These are phyloP conservation scores for Anethum foeniculum DNA, from an alignment of 140 eudicot species.

Conservation along the genomic window DNA sequence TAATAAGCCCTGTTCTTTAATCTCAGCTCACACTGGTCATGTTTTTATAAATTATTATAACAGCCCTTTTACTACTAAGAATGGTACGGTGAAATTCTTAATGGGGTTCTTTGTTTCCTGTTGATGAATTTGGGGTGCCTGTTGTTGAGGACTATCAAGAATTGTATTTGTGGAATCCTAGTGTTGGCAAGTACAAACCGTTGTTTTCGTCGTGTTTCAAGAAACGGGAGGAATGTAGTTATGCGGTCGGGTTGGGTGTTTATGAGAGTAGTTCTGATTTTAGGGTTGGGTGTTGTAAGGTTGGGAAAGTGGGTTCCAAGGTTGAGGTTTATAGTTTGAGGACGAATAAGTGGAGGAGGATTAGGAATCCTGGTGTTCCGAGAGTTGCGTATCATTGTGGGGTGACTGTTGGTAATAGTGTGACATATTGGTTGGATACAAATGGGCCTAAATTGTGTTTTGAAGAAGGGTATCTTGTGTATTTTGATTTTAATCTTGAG, in stretches of 20 bases:
- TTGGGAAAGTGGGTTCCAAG: background rate
- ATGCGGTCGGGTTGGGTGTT: background rate
- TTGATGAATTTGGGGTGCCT: too few species aligned
- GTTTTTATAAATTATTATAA: background rate
- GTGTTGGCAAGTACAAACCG: background rate
- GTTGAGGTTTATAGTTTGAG: slow-evolving; percentile 12
- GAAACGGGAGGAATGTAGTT: background rate
- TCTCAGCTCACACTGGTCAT: background rate
- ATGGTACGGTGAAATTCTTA: background rate
- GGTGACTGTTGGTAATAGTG: background rate
- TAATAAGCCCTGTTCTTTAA: background rate
- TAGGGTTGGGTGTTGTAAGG: background rate
- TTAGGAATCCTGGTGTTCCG: background rate
- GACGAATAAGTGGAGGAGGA: slow-evolving; percentile 7
- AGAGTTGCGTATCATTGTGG: background rate
- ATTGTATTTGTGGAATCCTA: slow-evolving; percentile 13
- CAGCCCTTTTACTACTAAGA: background rate
- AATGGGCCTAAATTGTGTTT: background rate
- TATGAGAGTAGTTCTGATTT: background rate
- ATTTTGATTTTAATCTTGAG: slow-evolving; percentile 8
- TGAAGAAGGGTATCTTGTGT: background rate
- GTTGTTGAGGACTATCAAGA: background rate
- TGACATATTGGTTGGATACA: slow-evolving; percentile 3
- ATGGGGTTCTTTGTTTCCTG: background rate
- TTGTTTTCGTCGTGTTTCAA: slow-evolving; percentile 1